A percentile compares a stretch with the other conserved stretches of the same genome.
Evolutionary conservation across 495 filamentous ascomycete genomes (phyloP).

Genomic region (Xylaria scruposa): DNA sequence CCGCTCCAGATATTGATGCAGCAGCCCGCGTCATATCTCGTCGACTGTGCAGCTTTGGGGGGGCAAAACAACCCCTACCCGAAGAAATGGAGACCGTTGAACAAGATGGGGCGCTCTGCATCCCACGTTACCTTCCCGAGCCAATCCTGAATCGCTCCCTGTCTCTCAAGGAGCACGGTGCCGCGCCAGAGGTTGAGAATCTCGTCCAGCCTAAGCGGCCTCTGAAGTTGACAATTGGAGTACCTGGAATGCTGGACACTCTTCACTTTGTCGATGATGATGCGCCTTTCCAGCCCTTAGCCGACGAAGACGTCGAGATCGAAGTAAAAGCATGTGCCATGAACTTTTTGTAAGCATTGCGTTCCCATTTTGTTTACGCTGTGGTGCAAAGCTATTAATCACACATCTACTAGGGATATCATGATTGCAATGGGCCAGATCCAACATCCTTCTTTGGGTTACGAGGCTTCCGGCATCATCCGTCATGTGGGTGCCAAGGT

Average conservation of each 20-base stretch:
- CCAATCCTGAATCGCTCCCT: constrained; percentile 6
- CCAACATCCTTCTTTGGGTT: constrained; percentile 41
- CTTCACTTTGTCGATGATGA: constrained; percentile 42
- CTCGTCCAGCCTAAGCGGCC: constrained; percentile 38
- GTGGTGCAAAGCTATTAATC: constrained; percentile 30
- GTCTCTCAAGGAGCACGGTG: background rate
- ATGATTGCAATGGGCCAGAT: constrained; percentile 59
- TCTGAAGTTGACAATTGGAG: constrained; percentile 41
- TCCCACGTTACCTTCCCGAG: constrained; percentile 9
- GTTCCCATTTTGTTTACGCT: constrained; percentile 24
- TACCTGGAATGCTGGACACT: constrained; percentile 41
- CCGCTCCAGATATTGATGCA: constrained; percentile 1
- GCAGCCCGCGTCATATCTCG: background rate
- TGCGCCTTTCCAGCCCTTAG: constrained; percentile 27
- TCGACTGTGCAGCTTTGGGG: constrained; percentile 8
- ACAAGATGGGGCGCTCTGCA: background rate
- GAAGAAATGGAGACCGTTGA: constrained; percentile 22
- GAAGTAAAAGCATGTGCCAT: constrained; percentile 51
- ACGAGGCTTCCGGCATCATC: constrained; percentile 45
- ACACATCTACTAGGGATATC: constrained; percentile 45
- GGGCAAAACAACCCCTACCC: background rate
- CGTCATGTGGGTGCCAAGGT: constrained; percentile 19
- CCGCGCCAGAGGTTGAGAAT: constrained; percentile 7
- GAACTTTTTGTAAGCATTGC: constrained; percentile 36
- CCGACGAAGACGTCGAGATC: constrained; percentile 48